Conservation (phyloP, 192 early-diverging fungal species). For the Cladochytrium replicatum region DNA sequence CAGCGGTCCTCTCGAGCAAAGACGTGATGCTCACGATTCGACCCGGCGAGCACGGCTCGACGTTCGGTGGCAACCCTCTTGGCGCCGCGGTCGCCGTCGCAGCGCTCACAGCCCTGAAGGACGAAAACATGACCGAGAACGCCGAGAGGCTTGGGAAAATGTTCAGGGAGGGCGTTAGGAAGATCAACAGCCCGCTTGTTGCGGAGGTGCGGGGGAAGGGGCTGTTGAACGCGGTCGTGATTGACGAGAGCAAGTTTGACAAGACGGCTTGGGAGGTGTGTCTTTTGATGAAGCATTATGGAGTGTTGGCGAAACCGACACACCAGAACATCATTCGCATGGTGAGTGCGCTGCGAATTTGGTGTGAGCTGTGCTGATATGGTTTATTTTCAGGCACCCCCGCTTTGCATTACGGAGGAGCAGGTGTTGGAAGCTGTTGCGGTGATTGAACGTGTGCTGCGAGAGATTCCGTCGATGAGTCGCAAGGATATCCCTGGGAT, state of each 20-base stretch:
- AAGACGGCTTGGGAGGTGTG: constrained; percentile 98
- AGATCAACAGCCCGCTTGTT: constrained; percentile 71
- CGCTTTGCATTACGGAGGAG: constrained; percentile 87
- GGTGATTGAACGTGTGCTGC: constrained; percentile 70
- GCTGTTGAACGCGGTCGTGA: constrained; percentile 91
- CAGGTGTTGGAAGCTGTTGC: constrained; percentile 70
- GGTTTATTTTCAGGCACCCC: constrained; percentile 50
- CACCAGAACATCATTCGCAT: constrained; percentile 97
- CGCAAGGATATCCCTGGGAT: constrained; percentile 47
- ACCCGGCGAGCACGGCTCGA: constrained; percentile 85
- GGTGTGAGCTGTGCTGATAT: background rate
- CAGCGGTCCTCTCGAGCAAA: constrained; percentile 77
- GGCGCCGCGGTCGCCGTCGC: constrained; percentile 91
- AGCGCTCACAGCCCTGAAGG: constrained; percentile 87
- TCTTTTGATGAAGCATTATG: constrained; percentile 81
- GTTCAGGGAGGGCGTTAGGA: constrained; percentile 68
- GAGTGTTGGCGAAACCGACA: constrained; percentile 94
- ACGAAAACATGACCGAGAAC: constrained; percentile 81
- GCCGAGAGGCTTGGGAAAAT: constrained; percentile 66
- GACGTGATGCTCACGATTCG: constrained; percentile 42
- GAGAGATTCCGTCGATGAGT: constrained; percentile 55
- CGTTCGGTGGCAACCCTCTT: constrained; percentile 95
- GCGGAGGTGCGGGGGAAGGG: constrained; percentile 75
- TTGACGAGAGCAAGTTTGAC: constrained; percentile 67
- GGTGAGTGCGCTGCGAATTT: constrained; percentile 2